Evolutionary conservation across 768 basidiomycete genomes (phyloP).

Genomic region (Gymnopilus junonius): DNA sequence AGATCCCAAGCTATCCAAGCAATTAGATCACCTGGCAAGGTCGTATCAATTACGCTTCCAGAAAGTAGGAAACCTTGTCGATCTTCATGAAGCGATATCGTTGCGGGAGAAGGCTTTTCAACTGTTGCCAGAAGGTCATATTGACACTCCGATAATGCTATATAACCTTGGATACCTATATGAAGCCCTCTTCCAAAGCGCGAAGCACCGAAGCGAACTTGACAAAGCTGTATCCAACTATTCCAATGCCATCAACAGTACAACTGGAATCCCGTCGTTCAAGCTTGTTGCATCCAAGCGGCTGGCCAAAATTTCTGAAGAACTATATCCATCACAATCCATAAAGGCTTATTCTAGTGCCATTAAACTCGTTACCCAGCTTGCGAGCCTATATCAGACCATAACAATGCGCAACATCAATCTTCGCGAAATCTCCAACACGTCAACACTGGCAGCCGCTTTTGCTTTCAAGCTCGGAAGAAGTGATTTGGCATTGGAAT

Average conservation of each 20-base stretch:
- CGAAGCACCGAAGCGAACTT: background rate
- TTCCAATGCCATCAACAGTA: background rate
- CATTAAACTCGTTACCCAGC: background rate
- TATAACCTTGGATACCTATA: background rate
- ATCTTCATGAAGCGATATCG: background rate
- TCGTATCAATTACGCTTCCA: background rate
- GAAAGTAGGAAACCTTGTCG: background rate
- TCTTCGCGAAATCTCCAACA: background rate
- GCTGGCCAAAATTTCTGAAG: background rate
- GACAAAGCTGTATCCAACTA: background rate
- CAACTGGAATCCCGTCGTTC: background rate
- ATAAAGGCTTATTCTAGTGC: background rate
- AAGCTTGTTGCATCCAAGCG: background rate
- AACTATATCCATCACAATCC: background rate
- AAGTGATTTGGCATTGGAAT: slow-evolving; percentile 20
- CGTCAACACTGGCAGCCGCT: background rate
- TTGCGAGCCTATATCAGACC: background rate
- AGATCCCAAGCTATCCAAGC: background rate
- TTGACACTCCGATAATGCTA: background rate
- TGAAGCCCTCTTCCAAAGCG: background rate
- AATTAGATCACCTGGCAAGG: background rate
- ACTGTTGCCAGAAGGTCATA: background rate
- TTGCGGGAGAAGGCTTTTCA: background rate
- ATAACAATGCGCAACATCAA: background rate
- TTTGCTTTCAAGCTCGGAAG: background rate